Conservation (phyloP, 805 yeast genomes). For the Lipomyces starkeyi region DNA sequence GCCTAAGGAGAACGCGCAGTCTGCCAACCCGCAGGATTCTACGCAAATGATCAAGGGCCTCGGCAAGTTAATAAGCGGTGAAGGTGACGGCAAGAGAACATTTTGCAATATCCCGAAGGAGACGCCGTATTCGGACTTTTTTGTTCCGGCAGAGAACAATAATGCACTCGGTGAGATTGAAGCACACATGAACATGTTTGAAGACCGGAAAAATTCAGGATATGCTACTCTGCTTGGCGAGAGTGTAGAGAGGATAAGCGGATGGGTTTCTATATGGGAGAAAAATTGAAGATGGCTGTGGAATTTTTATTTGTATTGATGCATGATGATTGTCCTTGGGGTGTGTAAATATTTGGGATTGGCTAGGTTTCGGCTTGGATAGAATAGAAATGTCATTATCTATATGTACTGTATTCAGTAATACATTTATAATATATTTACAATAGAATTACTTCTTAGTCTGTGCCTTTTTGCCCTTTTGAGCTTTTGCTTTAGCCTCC, state of each 20-base stretch:
- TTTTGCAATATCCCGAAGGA: constrained; percentile 36
- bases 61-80: constrained; percentile 31
- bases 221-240: constrained; percentile 25
- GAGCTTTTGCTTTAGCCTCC: background rate
- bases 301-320: background rate
- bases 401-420: background rate
- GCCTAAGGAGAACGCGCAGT: constrained; percentile 3
- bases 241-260: constrained; percentile 17
- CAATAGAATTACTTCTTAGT: constrained; percentile 2
- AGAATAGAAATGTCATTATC: constrained; percentile 2
- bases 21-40: constrained; percentile 7
- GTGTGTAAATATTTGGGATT: background rate
- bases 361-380: background rate
- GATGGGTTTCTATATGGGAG: constrained; percentile 23
- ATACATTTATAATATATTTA: background rate
- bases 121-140: constrained; percentile 29
- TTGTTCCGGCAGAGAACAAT: constrained; percentile 32
- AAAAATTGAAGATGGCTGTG: background rate
- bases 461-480: background rate
- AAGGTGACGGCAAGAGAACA: constrained; percentile 32
- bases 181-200: constrained; percentile 36
- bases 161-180: constrained; percentile 35
- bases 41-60: constrained; percentile 22
- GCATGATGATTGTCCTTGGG: constrained; percentile 6
- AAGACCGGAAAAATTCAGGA: constrained; percentile 22